Evolutionary conservation across 31 red algal genomes (phyloP).

Genomic region (Porphyra umbilicalis): DNA sequence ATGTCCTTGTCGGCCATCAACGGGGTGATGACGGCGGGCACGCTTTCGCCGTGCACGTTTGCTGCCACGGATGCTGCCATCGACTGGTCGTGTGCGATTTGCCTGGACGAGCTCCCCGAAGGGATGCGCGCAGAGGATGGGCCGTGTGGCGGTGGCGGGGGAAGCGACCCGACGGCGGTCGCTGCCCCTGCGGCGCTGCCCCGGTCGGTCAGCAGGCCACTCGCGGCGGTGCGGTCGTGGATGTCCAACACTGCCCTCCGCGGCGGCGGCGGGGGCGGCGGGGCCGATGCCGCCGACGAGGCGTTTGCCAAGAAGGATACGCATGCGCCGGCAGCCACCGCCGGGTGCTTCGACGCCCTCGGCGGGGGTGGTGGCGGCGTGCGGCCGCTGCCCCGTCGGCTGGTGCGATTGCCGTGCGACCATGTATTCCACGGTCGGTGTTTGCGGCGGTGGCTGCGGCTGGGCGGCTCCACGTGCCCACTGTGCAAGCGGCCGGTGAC

Average conservation of each 20-base stretch:
- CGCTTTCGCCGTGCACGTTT: background rate
- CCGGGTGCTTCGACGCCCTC: too few relatives aligned
- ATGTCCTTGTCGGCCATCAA: too few relatives aligned
- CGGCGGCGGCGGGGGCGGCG: background rate
- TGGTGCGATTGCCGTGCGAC: background rate
- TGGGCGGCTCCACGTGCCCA: background rate
- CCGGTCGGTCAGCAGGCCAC: background rate
- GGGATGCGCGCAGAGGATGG: too few relatives aligned
- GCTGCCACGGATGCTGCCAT: background rate
- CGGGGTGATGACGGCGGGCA: background rate
- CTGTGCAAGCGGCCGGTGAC: slow-evolving; percentile 1
- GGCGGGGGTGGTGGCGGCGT: too few relatives aligned
- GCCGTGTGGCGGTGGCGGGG: too few relatives aligned
- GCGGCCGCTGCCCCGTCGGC: background rate
- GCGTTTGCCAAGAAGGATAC: too few relatives aligned
- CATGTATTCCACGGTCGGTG: background rate
- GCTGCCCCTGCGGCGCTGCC: background rate
- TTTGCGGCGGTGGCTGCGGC: background rate
- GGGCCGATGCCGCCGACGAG: too few relatives aligned
- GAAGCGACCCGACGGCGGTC: background rate
- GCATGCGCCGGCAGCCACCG: too few relatives aligned
- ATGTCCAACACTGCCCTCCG: background rate
- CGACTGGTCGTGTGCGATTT: background rate
- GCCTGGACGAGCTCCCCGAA: background rate
- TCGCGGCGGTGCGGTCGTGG: background rate